Conservation (phyloP, 805 yeast genomes). For the Barnettozyma sp. region DNA sequence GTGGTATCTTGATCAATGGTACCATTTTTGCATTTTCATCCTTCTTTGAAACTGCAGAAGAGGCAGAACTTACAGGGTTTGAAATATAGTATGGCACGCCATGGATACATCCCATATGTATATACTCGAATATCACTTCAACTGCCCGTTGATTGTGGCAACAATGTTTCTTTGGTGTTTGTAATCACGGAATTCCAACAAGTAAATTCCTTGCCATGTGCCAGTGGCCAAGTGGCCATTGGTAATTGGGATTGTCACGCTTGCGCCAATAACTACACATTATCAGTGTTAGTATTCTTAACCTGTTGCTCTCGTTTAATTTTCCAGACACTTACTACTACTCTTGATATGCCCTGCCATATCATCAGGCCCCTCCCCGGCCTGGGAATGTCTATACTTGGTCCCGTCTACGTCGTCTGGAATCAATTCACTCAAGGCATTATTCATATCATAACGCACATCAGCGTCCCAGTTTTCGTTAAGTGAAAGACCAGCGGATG, state of each 20-base stretch:
- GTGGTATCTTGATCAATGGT: slow-evolving; percentile 64
- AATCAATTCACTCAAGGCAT: slow-evolving; percentile 54
- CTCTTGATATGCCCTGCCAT: slow-evolving; percentile 79
- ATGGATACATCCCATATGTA: too few relatives aligned
- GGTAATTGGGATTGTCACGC: slow-evolving; percentile 58
- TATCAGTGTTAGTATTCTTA: slow-evolving; percentile 6
- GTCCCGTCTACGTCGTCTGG: slow-evolving; percentile 46
- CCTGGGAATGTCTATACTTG: slow-evolving; percentile 24
- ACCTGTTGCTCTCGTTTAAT: too few relatives aligned
- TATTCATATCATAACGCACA: slow-evolving; percentile 63
- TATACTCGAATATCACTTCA: slow-evolving; percentile 17
- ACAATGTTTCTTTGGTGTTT: slow-evolving; percentile 59
- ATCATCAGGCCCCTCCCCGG: slow-evolving; percentile 78
- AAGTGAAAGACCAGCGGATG: slow-evolving; percentile 69
- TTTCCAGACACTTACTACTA: slow-evolving; percentile 30
- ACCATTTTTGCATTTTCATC: slow-evolving; percentile 66
- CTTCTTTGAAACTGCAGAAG: slow-evolving; percentile 49
- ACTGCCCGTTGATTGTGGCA: slow-evolving; percentile 64
- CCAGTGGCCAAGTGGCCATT: slow-evolving; percentile 66
- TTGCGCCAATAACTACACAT: slow-evolving; percentile 55
- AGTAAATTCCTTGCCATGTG: slow-evolving; percentile 82
- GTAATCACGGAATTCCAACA: slow-evolving; percentile 64
- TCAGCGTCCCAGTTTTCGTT: slow-evolving; percentile 81
- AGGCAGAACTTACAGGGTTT: slow-evolving; percentile 27
- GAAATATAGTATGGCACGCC: slow-evolving; percentile 10